Evolutionary conservation across 139 green algal species (phyloP).

Genomic region (Chlamydomonas sphaeroides): DNA sequence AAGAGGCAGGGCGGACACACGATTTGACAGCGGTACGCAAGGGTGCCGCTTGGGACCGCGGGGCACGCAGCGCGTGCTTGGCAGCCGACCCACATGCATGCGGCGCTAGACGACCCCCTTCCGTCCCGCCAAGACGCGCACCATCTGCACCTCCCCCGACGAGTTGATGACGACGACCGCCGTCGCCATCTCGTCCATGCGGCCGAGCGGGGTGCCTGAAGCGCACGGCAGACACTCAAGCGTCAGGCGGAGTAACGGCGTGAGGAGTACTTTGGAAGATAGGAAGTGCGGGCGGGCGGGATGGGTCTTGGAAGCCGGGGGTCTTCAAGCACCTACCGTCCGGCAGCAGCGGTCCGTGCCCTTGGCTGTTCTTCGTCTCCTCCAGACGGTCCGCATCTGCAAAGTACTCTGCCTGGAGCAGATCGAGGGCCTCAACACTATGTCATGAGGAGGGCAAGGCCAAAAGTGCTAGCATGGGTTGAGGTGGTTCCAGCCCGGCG

Average conservation of each 20-base stretch:
- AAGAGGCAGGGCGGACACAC: neutral
- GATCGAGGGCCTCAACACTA: no score
- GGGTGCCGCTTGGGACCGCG: no score
- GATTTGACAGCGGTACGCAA: no score
- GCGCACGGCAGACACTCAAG: no score
- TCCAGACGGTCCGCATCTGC: slow-evolving; percentile 22
- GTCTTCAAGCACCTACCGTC: slow-evolving; percentile 5
- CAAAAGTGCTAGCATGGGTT: no score
- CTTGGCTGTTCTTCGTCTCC: slow-evolving; percentile 9
- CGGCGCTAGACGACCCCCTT: neutral
- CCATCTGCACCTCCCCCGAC: slow-evolving; percentile 2
- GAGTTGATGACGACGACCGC: slow-evolving; percentile 16
- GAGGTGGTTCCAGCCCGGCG: no score
- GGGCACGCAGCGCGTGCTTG: no score
- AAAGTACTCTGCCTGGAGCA: slow-evolving; percentile 6
- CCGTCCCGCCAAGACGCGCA: neutral
- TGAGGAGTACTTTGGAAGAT: no score
- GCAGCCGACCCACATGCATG: neutral
- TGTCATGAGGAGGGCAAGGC: no score
- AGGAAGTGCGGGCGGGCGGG: no score
- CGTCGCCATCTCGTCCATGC: slow-evolving; percentile 1
- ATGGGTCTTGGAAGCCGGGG: no score
- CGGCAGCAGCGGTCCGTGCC: neutral
- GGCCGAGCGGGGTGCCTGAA: slow-evolving; percentile 17
- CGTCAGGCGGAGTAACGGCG: no score